Conservation (phyloP, 805 yeast genomes). For the Blastobotrys muscicola region DNA sequence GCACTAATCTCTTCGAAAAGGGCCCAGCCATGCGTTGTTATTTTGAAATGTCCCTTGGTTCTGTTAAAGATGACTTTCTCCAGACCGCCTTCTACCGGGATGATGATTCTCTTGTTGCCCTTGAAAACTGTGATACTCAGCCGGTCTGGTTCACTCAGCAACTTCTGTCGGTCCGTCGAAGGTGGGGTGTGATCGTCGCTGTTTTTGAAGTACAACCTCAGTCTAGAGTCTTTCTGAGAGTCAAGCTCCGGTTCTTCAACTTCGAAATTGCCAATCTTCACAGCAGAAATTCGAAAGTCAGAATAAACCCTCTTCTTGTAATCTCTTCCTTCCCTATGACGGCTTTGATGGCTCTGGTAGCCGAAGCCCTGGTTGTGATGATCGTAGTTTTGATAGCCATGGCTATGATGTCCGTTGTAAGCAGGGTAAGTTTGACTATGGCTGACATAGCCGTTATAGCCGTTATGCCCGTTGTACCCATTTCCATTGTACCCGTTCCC, state of each 20-base stretch:
- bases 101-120: slow-evolving; percentile 10
- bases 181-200: slow-evolving; percentile 3
- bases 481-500: too few relatives aligned
- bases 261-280: slow-evolving; percentile 9
- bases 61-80: slow-evolving; percentile 9
- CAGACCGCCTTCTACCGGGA: slow-evolving; percentile 12
- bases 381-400: too few relatives aligned
- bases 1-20: slow-evolving; percentile 7
- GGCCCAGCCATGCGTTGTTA: slow-evolving; percentile 8
- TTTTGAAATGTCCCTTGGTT: slow-evolving; percentile 9
- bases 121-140: slow-evolving; percentile 7
- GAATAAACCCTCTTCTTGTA: slow-evolving; percentile 7
- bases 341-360: too few relatives aligned
- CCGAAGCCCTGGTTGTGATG: too few relatives aligned
- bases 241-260: slow-evolving; percentile 2
- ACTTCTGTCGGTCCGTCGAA: slow-evolving; percentile 1
- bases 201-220: slow-evolving; percentile 8
- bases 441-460: too few relatives aligned
- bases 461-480: too few relatives aligned
- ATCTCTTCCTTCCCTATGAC: too few relatives aligned
- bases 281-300: slow-evolving; percentile 9
- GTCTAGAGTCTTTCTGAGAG: slow-evolving; percentile 5
- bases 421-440: too few relatives aligned
- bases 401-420: too few relatives aligned
- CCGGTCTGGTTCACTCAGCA: slow-evolving; percentile 11